Percentiles rank a stretch among this genome's conserved stretches.
Evolutionary conservation across 331 rosid genomes (phyloP).

Genomic region (Quercus tomentella): DNA sequence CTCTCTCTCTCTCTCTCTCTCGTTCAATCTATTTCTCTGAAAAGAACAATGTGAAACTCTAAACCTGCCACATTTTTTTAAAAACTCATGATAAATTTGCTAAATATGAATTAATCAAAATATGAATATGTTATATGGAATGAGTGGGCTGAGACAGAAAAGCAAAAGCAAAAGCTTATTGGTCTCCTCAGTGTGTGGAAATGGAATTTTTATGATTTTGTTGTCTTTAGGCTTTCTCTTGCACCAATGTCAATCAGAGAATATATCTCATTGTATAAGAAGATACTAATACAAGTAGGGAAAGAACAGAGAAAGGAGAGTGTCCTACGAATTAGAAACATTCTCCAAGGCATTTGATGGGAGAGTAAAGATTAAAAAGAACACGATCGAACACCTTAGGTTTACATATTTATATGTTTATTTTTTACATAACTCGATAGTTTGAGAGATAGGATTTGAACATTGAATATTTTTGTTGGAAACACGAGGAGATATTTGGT

Average conservation of each 20-base stretch:
- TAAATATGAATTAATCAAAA: neutral
- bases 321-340: neutral
- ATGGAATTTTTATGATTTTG: neutral
- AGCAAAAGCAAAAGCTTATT: slow-evolving; percentile 4
- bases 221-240: slow-evolving; percentile 35
- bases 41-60: neutral
- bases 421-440: no score
- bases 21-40: neutral
- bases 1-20: neutral
- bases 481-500: no score
- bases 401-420: no score
- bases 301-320: neutral
- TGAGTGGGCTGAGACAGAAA: neutral
- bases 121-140: neutral
- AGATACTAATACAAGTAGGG: slow-evolving; percentile 17
- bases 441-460: no score
- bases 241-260: slow-evolving; percentile 27
- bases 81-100: no score
- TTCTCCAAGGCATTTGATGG: neutral
- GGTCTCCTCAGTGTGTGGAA: slow-evolving; percentile 2
- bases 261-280: slow-evolving; percentile 14
- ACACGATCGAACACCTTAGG: no score
- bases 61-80: no score
- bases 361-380: neutral
- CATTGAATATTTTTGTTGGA: no score